A percentile compares a stretch with the other conserved stretches of the same genome.
Conservation (phyloP, 2,329 filamentous ascomycete genomes). For the Colletotrichum sidae region DNA sequence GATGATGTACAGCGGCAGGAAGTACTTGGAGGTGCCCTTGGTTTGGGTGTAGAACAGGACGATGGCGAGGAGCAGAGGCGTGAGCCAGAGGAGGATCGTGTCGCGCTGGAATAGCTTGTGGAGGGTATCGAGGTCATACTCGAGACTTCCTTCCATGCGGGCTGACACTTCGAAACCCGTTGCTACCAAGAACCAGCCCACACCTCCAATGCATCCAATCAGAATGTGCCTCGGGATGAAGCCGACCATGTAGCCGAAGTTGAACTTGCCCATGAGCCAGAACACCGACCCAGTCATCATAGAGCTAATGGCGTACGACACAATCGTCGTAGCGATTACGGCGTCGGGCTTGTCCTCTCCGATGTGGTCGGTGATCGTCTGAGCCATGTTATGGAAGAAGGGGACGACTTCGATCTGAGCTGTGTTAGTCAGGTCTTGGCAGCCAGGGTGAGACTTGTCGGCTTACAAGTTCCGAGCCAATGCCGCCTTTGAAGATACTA, state of each 20-base stretch:
- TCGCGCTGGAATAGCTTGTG: constrained; percentile 78
- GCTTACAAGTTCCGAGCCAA: constrained; percentile 90
- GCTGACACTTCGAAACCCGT: constrained; percentile 96
- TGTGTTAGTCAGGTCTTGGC: constrained; percentile 31
- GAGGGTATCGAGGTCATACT: constrained; percentile 83
- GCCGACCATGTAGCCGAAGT: constrained; percentile 90
- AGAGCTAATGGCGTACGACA: constrained; percentile 89
- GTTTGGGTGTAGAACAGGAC: constrained; percentile 81
- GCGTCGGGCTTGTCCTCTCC: constrained; percentile 85
- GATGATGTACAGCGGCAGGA: constrained; percentile 89
- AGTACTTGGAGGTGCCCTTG: constrained; percentile 82
- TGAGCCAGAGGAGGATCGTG: constrained; percentile 84
- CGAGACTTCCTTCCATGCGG: constrained; percentile 84
- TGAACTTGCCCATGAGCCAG: constrained; percentile 88
- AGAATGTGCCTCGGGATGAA: constrained; percentile 98
- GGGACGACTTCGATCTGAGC: constrained; percentile 91
- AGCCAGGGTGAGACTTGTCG: not conserved
- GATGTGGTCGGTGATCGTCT: constrained; percentile 82
- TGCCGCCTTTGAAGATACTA: constrained; percentile 88
- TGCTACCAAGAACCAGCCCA: constrained; percentile 92
- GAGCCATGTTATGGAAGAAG: constrained; percentile 99
- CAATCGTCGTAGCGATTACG: constrained; percentile 93
- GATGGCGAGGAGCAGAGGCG: constrained; percentile 82
- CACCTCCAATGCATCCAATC: constrained; percentile 96
- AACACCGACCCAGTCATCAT: constrained; percentile 92